Base-by-base conservation (phyloP, 1,284 basidiomycete species). In the Ustilago xerochloae region DNA sequence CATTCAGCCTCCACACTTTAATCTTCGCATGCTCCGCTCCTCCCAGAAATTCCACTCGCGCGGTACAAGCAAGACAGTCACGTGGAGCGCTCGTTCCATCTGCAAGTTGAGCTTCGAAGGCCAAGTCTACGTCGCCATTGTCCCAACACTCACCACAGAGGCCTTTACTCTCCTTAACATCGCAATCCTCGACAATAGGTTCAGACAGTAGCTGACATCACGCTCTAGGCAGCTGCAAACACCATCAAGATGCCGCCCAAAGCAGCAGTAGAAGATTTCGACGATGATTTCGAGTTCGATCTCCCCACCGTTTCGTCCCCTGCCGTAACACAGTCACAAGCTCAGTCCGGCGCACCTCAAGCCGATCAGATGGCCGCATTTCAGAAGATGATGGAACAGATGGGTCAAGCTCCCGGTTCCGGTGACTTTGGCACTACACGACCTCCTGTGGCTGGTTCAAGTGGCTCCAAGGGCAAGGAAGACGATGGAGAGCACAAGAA, bases 401-500 rank as follows among this genome's bases (percentile, higher is more conserved):
- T 76, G 76, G 71, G 71, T 6, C 70, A 74, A 18, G 61, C 57
- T 24, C 70, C 64, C 10, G 77, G 76, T 24, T 62, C 52, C 3
- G 67, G 69, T 41, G 64, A 64, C 39, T 63, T 58, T 32, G 69
- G 68, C 29, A 43, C 72, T 9, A 49, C 72, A 5, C 66, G 60
- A 26, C 49, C 65, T 43, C 59, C 56, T 12, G 36, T 49, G 24
- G 36, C 51, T 12, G 49, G 54, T 22, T 55, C 47, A 29, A 66
- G 55, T 28, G 59, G 63, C 6, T 65, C 74, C n/a, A 63, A 60
- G 53, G 45, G 29, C 2, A 43, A 64, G n/a, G n/a, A n/a, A 30
- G 69, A 68, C 6, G 67, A 75, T 22, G 78, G 67, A 12, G 79
- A 81, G 28, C 72, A 79, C 62, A 82, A 82, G 53, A 94, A 93